Base-by-base conservation (phyloP, 179 eudicot genomes). In the Silene coronaria region DNA sequence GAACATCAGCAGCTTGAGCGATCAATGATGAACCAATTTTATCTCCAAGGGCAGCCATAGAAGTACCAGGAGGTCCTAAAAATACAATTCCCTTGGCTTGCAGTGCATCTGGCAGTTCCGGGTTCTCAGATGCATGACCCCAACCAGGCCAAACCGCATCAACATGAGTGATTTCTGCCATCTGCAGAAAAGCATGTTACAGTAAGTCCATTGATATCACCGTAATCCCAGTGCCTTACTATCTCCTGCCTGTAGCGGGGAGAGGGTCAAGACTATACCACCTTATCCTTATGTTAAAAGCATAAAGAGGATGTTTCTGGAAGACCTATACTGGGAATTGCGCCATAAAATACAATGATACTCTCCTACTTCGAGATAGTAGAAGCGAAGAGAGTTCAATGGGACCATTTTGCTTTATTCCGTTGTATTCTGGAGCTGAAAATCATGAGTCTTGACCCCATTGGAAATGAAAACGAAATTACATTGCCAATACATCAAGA, bases 81-180 rank as follows among this genome's bases (percentile, higher is more conserved):
- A 96, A 96, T 75, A 91, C 71, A 36, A 96, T 90, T 71, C 97
- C 98, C 85, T 90, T 96, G 34, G 92, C 96, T 71, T 70, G 77
- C 71, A 96, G 83, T 55, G 99, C 96, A 82, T 96, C 99, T 14
- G 99, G 98, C 24, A 96, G 84, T 84, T 96, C 99, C 19, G 99
- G 99, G 73, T 86, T 96, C 88, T 96, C 99, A 34, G 99, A 96
- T 73, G 99, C 99, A 85, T 96, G 99, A 73, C 99, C 99, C 99
- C 99, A 96, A 72, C 99, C 99, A 75, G 99, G 99, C 99, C 99
- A 96, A 80, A 96, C 99, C 57, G 99, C 99, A 80, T 96, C 98
- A 36, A 96, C 99, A 77, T 70, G 99, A 30, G 99, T 96, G 72
- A 85, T 85, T 85, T 96, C 99, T 48, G 99, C 99, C 88, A 90